phyloP scores from a whole-genome alignment of 768 basidiomycete genomes.

The Leccinum pellstonianum region DNA sequence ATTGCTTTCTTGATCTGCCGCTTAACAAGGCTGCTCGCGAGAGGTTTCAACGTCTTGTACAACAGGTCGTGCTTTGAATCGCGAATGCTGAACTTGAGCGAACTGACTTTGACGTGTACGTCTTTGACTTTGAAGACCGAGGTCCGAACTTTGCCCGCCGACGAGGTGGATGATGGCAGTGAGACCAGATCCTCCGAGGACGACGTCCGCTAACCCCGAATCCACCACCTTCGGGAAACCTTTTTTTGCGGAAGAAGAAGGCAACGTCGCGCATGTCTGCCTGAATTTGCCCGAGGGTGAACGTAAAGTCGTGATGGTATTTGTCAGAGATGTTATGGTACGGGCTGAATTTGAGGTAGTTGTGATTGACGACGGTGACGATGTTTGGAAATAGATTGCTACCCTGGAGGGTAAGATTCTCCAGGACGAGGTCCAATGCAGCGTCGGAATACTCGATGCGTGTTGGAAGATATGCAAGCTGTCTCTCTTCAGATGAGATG shows the following conservation, averaged over 20 bases:
- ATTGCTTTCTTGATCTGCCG: constrained; percentile 60
- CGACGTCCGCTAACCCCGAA: constrained; percentile 80
- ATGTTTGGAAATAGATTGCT: constrained; percentile 87
- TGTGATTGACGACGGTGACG: constrained; percentile 71
- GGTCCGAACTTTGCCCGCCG: constrained; percentile 58
- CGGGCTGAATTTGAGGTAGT: constrained; percentile 82
- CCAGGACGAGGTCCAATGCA: constrained; percentile 81
- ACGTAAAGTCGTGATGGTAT: constrained; percentile 66
- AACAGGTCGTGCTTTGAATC: constrained; percentile 88
- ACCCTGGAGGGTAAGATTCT: constrained; percentile 87
- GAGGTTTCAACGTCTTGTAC: constrained; percentile 80
- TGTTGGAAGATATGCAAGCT: constrained; percentile 83
- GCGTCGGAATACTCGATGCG: constrained; percentile 93
- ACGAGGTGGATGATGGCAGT: constrained; percentile 63
- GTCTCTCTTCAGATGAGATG: background rate
- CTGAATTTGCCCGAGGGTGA: constrained; percentile 84
- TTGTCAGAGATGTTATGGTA: constrained; percentile 58
- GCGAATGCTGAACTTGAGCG: constrained; percentile 86
- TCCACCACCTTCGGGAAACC: constrained; percentile 80
- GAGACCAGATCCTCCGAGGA: constrained; percentile 82
- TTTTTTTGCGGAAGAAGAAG: constrained; percentile 86
- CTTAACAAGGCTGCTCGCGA: constrained; percentile 84
- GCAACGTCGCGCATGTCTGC: constrained; percentile 92
- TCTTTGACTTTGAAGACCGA: constrained; percentile 73
- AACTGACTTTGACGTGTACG: constrained; percentile 78